phyloP scores from a whole-genome alignment of 805 yeast species.

The Pichia thaimueangensis region DNA sequence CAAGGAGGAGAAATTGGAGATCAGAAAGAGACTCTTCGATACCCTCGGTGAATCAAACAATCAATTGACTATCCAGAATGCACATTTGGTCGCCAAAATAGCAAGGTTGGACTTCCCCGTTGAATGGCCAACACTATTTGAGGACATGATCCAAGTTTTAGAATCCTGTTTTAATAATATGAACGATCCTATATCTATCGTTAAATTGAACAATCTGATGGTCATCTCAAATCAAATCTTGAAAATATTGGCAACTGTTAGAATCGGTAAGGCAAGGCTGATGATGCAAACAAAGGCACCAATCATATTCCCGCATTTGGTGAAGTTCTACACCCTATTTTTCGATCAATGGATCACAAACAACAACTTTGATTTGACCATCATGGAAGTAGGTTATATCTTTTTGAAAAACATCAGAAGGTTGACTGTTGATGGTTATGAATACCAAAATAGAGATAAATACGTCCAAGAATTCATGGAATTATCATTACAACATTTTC shows the following conservation, averaged over 20 bases:
- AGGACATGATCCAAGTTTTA: conserved; percentile 44
- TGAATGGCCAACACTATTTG: conserved; percentile 81
- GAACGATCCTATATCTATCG: conserved; percentile 30
- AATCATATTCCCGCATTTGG: conserved; percentile 50
- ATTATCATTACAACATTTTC: conserved; percentile 52
- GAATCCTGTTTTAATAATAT: conserved; percentile 34
- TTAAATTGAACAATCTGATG: conserved; percentile 56
- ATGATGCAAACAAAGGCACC: conserved; percentile 73
- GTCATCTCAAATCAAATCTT: conserved; percentile 70
- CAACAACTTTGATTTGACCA: conserved; percentile 36
- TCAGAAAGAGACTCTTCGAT: conserved; percentile 49
- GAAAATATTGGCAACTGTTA: conserved; percentile 64
- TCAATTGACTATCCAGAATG: conserved; percentile 75
- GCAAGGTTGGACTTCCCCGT: conserved; percentile 80
- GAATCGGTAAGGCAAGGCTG: conserved; percentile 77
- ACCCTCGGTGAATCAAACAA: conserved; percentile 63
- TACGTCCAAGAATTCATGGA: conserved; percentile 57
- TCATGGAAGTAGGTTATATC: conserved; percentile 71
- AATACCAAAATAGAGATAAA: conserved; percentile 55
- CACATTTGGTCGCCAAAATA: conserved; percentile 73
- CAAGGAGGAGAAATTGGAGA: conserved; percentile 64
- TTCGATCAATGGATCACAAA: conserved; percentile 58
- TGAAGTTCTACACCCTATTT: conserved; percentile 50
- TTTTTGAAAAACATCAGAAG: conserved; percentile 71
- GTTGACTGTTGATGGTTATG: conserved; percentile 69